These are phyloP conservation scores for Yarrowia yakushimensis DNA, from an alignment of 805 yeast genomes.

Conservation along the genomic window DNA sequence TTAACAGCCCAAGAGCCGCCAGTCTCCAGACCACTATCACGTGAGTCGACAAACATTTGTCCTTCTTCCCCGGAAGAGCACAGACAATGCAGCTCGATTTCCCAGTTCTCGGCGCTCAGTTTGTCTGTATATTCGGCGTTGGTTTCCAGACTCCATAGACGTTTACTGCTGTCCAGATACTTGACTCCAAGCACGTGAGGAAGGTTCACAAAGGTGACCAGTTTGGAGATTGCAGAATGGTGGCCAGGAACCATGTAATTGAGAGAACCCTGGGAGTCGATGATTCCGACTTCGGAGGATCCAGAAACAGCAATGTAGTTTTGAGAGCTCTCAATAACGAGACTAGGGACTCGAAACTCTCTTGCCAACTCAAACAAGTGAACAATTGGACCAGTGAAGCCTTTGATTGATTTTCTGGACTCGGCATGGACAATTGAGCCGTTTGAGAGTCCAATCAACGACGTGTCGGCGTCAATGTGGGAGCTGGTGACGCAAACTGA, in stretches of 20 bases:
- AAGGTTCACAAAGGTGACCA: constrained; percentile 12
- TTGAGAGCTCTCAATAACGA: background rate
- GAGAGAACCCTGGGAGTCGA: background rate
- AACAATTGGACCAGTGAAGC: background rate
- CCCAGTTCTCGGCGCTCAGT: constrained; percentile 20
- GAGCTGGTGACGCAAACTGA: background rate
- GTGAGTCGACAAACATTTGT: background rate
- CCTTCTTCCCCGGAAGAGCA: background rate
- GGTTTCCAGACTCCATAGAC: constrained; percentile 14
- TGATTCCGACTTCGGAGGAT: background rate
- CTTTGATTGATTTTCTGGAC: background rate
- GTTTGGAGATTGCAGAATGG: background rate
- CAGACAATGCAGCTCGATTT: constrained; percentile 17
- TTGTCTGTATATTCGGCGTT: background rate
- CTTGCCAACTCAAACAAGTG: background rate
- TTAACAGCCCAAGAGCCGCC: constrained; percentile 2
- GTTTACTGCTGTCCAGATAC: background rate
- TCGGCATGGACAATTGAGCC: background rate
- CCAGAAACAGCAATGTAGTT: background rate
- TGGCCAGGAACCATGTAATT: background rate
- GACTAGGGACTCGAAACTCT: background rate
- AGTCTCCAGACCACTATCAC: background rate
- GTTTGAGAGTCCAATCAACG: background rate
- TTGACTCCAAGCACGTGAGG: constrained; percentile 15
- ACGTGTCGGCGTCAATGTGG: background rate